phyloP scores from a whole-genome alignment of 1,284 basidiomycete genomes.

The Ganoderma boninense region DNA sequence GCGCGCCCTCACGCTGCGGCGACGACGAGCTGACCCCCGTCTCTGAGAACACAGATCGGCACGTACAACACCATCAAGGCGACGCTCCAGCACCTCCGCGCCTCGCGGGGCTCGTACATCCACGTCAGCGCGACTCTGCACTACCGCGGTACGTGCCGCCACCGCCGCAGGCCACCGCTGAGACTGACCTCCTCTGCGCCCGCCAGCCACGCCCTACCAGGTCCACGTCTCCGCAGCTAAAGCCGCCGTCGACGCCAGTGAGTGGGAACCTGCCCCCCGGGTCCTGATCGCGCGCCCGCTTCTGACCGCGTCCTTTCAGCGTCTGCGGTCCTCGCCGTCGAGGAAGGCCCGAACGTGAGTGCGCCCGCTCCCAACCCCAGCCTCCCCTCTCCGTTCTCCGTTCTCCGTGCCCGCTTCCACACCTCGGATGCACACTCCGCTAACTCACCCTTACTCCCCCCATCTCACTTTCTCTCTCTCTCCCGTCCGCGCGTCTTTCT shows the following conservation, averaged over 20 bases:
- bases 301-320: constrained; percentile 30
- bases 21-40: constrained; percentile 9
- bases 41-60: constrained; percentile 65
- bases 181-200: not conserved
- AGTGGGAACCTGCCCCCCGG: constrained; percentile 27
- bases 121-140: constrained; percentile 94
- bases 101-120: constrained; percentile 84
- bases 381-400: too few relatives aligned
- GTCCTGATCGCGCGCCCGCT: not conserved
- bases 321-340: constrained; percentile 83
- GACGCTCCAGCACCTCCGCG: constrained; percentile 78
- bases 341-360: constrained; percentile 83
- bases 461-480: too few relatives aligned
- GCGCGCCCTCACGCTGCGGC: constrained; percentile 39
- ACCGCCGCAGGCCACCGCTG: constrained; percentile 5
- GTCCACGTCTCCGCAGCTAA: constrained; percentile 96
- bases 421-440: too few relatives aligned
- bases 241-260: constrained; percentile 87
- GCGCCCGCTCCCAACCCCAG: not conserved
- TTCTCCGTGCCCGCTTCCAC: constrained; percentile 1
- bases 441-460: not conserved
- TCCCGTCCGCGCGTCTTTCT: too few relatives aligned
- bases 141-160: constrained; percentile 68
- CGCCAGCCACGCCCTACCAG: constrained; percentile 84
- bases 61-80: constrained; percentile 97